phyloP scores from a whole-genome alignment of 805 yeast genomes.

The Spathaspora boniae region DNA sequence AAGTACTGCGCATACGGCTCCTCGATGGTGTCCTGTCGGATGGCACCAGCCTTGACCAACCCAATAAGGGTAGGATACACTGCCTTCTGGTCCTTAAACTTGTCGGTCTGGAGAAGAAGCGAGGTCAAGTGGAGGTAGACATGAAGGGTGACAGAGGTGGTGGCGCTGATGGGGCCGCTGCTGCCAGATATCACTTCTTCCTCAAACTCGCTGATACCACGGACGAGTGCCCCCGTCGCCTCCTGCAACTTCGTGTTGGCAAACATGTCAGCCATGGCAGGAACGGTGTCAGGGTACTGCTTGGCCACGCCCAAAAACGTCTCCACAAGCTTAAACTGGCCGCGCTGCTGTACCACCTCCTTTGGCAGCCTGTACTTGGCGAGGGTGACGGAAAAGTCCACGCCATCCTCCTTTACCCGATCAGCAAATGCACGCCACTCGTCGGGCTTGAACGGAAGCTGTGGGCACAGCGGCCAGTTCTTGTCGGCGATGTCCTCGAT shows the following conservation, averaged over 20 bases:
- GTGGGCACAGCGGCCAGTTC: slow-evolving; percentile 14
- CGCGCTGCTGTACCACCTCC: slow-evolving; percentile 11
- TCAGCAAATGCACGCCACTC: slow-evolving; percentile 15
- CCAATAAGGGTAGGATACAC: slow-evolving; percentile 30
- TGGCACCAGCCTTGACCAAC: slow-evolving; percentile 34
- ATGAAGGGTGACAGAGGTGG: not conserved
- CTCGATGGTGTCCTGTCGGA: slow-evolving; percentile 17
- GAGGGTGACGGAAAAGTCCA: slow-evolving; percentile 10
- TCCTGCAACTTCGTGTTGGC: not conserved
- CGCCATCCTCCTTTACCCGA: slow-evolving; percentile 9
- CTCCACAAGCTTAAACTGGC: slow-evolving; percentile 8
- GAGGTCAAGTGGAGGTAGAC: slow-evolving; percentile 9
- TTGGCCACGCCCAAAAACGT: slow-evolving; percentile 18
- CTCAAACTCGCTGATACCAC: not conserved
- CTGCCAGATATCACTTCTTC: too few species aligned
- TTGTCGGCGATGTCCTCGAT: slow-evolving; percentile 11
- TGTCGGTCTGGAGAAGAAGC: slow-evolving; percentile 5
- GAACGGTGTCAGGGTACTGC: slow-evolving; percentile 16
- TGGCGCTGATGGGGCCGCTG: not conserved
- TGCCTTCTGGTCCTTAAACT: slow-evolving; percentile 4
- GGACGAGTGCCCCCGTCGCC: not conserved
- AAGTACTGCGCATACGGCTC: slow-evolving; percentile 59
- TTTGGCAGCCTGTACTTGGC: slow-evolving; percentile 8
- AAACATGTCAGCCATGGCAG: slow-evolving; percentile 20
- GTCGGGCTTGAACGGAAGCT: slow-evolving; percentile 12